Conservation (phyloP, 129 eudicot genomes). For the Centaurea solstitialis region DNA sequence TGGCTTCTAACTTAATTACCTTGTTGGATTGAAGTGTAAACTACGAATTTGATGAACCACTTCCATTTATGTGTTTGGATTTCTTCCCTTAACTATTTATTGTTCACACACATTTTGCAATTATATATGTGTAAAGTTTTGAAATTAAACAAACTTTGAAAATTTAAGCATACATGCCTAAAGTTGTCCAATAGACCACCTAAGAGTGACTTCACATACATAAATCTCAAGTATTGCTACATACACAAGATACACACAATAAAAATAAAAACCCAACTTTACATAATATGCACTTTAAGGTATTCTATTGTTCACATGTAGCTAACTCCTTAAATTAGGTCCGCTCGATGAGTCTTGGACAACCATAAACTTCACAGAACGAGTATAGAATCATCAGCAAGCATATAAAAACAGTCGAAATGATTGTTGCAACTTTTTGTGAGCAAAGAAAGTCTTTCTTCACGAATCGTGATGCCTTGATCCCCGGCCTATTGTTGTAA, state of each 20-base stretch:
- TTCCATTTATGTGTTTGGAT: no score
- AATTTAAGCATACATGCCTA: no score
- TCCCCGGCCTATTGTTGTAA: slow-evolving; percentile 27
- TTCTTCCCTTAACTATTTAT: no score
- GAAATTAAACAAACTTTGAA: no score
- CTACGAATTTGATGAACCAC: no score
- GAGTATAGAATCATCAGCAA: slow-evolving; percentile 32
- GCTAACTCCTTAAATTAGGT: neutral
- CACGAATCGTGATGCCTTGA: slow-evolving; percentile 20
- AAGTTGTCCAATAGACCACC: neutral
- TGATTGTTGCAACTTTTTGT: slow-evolving; percentile 15
- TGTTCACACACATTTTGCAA: no score
- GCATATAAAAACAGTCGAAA: slow-evolving; percentile 17
- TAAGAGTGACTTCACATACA: neutral
- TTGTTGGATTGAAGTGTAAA: no score
- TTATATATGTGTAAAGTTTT: no score
- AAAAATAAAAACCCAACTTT: neutral
- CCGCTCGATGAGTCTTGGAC: slow-evolving; percentile 16
- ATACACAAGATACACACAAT: neutral
- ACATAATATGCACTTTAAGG: neutral
- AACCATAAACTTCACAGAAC: slow-evolving; percentile 44
- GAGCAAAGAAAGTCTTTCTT: slow-evolving; percentile 22
- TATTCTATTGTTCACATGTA: neutral
- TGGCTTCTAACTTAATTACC: no score
- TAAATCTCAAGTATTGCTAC: neutral